A percentile compares a stretch with the other conserved stretches of the same genome.
phyloP scores from a whole-genome alignment of 352 stramenopile genomes.

The Globisporangium uncinulatum region DNA sequence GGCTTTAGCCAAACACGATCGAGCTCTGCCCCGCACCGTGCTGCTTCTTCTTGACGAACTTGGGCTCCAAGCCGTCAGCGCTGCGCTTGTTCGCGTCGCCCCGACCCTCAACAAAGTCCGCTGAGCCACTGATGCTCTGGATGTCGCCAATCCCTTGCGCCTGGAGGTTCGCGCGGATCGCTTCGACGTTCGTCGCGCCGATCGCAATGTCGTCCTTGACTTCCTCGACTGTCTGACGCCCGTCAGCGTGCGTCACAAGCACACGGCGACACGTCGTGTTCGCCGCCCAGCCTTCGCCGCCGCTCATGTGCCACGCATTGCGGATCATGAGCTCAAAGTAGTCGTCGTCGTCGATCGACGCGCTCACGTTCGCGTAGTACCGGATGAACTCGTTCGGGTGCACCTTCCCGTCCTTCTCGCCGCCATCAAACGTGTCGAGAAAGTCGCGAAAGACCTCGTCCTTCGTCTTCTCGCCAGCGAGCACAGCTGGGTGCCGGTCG shows the following conservation, averaged over 20 bases:
- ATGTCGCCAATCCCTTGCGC: conserved; percentile 25
- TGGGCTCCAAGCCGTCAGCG: conserved; percentile 39
- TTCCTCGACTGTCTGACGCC: conserved; percentile 34
- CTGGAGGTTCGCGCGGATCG: conserved; percentile 36
- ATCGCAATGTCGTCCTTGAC: conserved; percentile 36
- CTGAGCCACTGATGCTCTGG: conserved; percentile 10
- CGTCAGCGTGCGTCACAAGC: conserved; percentile 53
- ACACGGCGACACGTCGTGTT: conserved; percentile 68
- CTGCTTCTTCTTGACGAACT: conserved; percentile 72
- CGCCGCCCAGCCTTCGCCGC: conserved; percentile 35
- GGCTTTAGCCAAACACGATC: conserved; percentile 75
- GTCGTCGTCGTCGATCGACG: conserved; percentile 85
- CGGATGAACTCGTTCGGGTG: conserved; percentile 56
- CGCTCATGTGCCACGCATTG: conserved; percentile 68
- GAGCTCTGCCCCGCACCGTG: conserved; percentile 68
- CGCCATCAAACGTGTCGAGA: conserved; percentile 80
- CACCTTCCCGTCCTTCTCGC: conserved; percentile 68
- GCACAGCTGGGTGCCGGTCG: conserved; percentile 77
- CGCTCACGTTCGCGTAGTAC: conserved; percentile 90
- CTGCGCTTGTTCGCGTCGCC: conserved; percentile 12
- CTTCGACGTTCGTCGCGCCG: conserved; percentile 19
- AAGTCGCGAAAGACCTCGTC: conserved; percentile 78
- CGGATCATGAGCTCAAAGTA: conserved; percentile 91
- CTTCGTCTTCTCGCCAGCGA: conserved; percentile 51
- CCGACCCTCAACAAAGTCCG: conserved; percentile 18